Conservation (phyloP, 2,329 filamentous ascomycete genomes). For the Madurella mycetomatis region DNA sequence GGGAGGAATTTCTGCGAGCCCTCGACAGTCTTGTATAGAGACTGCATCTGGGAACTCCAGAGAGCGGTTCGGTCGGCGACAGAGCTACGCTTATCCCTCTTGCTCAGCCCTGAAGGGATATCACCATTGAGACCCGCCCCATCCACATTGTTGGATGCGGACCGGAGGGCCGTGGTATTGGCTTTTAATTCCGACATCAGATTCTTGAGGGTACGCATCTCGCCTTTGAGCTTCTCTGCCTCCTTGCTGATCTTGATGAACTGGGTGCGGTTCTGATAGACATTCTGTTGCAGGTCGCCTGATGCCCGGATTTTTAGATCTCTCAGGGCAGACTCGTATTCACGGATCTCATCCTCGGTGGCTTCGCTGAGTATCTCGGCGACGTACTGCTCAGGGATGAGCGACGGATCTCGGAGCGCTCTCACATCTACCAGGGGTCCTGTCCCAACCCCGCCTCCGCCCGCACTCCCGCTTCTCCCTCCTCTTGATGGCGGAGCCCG, state of each 20-base stretch:
- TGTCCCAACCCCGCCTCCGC: constrained; percentile 10
- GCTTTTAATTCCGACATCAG: constrained; percentile 89
- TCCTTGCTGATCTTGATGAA: constrained; percentile 99
- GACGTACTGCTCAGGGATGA: constrained; percentile 76
- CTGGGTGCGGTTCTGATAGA: constrained; percentile 94
- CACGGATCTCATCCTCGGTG: constrained; percentile 78
- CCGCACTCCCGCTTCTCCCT: constrained; percentile 38
- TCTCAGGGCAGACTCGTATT: constrained; percentile 71
- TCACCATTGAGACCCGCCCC: constrained; percentile 47
- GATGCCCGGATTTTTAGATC: constrained; percentile 74
- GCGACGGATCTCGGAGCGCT: constrained; percentile 71
- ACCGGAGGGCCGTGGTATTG: constrained; percentile 63
- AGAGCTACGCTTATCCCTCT: constrained; percentile 81
- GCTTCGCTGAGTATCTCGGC: constrained; percentile 73
- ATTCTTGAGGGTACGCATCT: constrained; percentile 86
- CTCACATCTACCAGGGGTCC: constrained; percentile 67
- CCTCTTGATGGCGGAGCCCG: constrained; percentile 51
- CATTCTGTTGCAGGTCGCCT: constrained; percentile 84
- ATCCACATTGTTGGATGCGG: constrained; percentile 51
- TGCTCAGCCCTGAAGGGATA: constrained; percentile 54
- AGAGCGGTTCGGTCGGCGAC: constrained; percentile 66
- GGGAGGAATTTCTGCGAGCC: constrained; percentile 96
- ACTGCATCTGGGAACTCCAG: constrained; percentile 69
- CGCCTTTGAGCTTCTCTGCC: constrained; percentile 92
- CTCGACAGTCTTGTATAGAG: constrained; percentile 94